These are phyloP conservation scores for Trametes polyzona DNA, from an alignment of 1,284 basidiomycete genomes.

Conservation along the genomic window DNA sequence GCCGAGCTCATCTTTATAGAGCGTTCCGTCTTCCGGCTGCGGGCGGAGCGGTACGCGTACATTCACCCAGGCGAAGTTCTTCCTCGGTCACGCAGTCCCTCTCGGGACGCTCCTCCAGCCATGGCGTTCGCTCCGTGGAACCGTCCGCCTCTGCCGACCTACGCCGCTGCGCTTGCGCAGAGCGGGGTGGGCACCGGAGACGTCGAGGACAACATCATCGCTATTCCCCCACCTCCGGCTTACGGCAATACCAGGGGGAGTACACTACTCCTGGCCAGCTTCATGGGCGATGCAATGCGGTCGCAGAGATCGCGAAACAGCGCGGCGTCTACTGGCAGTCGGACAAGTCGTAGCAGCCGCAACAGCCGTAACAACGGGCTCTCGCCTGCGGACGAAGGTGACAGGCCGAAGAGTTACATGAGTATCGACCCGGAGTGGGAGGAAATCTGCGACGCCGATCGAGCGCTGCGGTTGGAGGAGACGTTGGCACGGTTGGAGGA, in stretches of 20 bases:
- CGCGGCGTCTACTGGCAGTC: conserved; percentile 12
- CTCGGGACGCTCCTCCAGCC: conserved; percentile 21
- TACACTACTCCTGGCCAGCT: conserved; percentile 60
- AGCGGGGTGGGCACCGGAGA: conserved; percentile 74
- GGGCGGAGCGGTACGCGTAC: conserved; percentile 64
- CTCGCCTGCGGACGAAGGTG: conserved; percentile 4
- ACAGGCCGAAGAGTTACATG: conserved; percentile 53
- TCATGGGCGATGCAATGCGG: conserved; percentile 51
- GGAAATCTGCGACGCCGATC: conserved; percentile 53
- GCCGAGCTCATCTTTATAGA: conserved; percentile 65
- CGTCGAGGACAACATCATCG: conserved; percentile 70
- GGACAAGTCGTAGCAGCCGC: conserved; percentile 18
- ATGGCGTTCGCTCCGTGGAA: conserved; percentile 71
- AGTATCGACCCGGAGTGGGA: conserved; percentile 63
- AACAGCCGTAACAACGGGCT: conserved; percentile 37
- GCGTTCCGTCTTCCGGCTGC: conserved; percentile 60
- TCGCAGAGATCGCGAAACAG: conserved; percentile 39
- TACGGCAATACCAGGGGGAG: conserved; percentile 75
- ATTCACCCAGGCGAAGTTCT: conserved; percentile 61
- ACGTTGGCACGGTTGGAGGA: conserved; percentile 57
- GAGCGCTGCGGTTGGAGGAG: conserved; percentile 57
- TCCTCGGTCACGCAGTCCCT: conserved; percentile 41
- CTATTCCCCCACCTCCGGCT: conserved; percentile 67
- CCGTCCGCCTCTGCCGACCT: conserved; percentile 69
- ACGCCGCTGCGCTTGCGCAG: conserved; percentile 68